Evolutionary conservation across 2,329 filamentous ascomycete genomes (phyloP).

Genomic region (Falciphora oryzae): DNA sequence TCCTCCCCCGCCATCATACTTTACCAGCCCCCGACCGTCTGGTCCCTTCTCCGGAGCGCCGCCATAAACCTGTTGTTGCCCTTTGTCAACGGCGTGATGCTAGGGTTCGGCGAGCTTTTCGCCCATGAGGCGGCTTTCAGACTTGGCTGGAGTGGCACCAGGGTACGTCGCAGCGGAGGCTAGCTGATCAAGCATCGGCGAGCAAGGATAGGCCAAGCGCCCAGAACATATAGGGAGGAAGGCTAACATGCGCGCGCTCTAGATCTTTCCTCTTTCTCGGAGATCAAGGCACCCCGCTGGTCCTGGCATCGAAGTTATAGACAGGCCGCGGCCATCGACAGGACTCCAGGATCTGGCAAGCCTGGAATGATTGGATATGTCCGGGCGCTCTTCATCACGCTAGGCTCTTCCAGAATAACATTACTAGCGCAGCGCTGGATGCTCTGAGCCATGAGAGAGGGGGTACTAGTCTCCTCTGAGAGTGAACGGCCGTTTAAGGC

Average conservation of each 20-base stretch:
- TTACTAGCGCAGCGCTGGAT: not conserved
- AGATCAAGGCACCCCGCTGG: constrained; percentile 64
- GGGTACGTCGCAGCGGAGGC: constrained; percentile 54
- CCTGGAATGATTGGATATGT: constrained; percentile 48
- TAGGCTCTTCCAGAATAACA: not conserved
- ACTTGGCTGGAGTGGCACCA: constrained; percentile 88
- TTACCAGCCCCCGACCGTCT: constrained; percentile 83
- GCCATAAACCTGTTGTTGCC: constrained; percentile 94
- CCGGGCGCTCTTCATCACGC: not conserved
- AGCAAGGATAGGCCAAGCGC: not conserved
- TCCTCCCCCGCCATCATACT: constrained; percentile 68
- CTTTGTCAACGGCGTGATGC: constrained; percentile 96
- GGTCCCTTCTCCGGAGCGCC: constrained; percentile 77
- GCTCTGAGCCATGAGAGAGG: not conserved
- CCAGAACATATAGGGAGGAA: not conserved
- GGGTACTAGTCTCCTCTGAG: not conserved
- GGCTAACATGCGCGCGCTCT: not conserved
- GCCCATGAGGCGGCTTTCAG: constrained; percentile 93
- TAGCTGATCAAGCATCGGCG: too few relatives aligned
- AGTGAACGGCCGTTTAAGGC: not conserved
- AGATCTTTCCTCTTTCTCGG: constrained; percentile 55
- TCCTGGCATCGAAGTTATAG: constrained; percentile 75
- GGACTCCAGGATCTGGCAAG: constrained; percentile 60
- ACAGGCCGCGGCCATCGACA: constrained; percentile 53
- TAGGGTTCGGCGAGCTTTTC: constrained; percentile 94